Percentiles rank a stretch among this genome's conserved stretches.
Conservation (phyloP, 2,329 filamentous ascomycete species). For the Paraphoma chrysanthemicola region DNA sequence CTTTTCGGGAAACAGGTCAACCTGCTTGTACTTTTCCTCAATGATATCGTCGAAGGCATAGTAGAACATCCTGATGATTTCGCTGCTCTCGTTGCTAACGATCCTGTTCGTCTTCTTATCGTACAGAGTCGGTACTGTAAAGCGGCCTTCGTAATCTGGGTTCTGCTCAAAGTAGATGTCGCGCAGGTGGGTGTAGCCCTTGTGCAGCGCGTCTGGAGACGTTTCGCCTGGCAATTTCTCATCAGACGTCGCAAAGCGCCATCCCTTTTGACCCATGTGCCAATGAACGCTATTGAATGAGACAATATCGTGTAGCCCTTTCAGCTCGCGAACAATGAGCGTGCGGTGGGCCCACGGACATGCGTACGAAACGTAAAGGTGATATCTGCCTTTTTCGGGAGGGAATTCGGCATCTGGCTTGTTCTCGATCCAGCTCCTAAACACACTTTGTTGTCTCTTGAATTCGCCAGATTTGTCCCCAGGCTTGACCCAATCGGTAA, state of each 20-base stretch:
- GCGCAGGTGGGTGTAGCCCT: conserved; percentile 74
- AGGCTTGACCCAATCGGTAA: conserved; percentile 76
- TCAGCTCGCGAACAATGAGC: conserved; percentile 86
- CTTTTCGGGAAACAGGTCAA: conserved; percentile 55
- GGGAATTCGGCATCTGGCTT: conserved; percentile 77
- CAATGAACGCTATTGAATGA: conserved; percentile 85
- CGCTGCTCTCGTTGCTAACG: conserved; percentile 89
- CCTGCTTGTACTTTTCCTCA: conserved; percentile 51
- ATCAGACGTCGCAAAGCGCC: conserved; percentile 78
- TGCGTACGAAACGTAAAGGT: conserved; percentile 93
- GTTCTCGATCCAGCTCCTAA: conserved; percentile 80
- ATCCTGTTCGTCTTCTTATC: conserved; percentile 78
- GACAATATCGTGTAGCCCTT: conserved; percentile 88
- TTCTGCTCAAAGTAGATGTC: conserved; percentile 82
- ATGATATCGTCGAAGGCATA: conserved; percentile 73
- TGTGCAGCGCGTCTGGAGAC: conserved; percentile 68
- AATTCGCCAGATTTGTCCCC: conserved; percentile 88
- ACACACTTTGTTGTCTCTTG: conserved; percentile 84
- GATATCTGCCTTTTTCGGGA: conserved; percentile 87
- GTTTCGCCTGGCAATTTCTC: conserved; percentile 65
- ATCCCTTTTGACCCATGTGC: conserved; percentile 80
- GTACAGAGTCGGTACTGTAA: conserved; percentile 87
- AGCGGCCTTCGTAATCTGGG: conserved; percentile 75
- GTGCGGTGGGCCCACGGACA: conserved; percentile 94
- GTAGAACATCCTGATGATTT: conserved; percentile 92